Percentiles rank a stretch among this genome's conserved stretches.
Conservation (phyloP, 768 basidiomycete genomes). For the Solioccasus polychromus region DNA sequence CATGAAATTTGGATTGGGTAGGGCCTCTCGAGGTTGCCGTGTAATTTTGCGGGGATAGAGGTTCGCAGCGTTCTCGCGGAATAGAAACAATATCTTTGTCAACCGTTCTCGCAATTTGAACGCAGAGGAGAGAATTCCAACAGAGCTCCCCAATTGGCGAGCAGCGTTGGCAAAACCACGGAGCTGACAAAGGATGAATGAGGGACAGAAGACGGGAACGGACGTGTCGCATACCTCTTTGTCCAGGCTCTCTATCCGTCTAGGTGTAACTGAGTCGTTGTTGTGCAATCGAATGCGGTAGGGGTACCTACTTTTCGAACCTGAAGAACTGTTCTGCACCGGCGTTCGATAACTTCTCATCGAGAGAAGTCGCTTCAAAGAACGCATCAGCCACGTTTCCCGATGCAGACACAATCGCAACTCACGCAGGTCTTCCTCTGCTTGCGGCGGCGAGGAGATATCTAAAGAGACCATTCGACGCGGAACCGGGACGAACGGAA, state of each 20-base stretch:
- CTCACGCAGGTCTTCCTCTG: conserved; percentile 46
- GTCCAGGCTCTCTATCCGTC: conserved; percentile 47
- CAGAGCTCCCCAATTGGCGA: conserved; percentile 53
- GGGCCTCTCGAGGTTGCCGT: conserved; percentile 37
- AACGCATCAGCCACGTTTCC: conserved; percentile 7
- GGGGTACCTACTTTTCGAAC: conserved; percentile 42
- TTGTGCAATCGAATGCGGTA: neutral
- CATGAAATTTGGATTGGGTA: conserved; percentile 37
- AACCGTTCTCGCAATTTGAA: conserved; percentile 51
- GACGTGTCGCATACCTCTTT: conserved; percentile 36
- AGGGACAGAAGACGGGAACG: conserved; percentile 5
- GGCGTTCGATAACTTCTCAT: conserved; percentile 49
- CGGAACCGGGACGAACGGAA: neutral
- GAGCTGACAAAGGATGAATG: conserved; percentile 32
- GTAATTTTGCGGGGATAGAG: conserved; percentile 50
- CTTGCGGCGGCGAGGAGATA: conserved; percentile 33
- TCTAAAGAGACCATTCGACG: conserved; percentile 14
- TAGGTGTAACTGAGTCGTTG: conserved; percentile 18
- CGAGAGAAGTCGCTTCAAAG: conserved; percentile 38
- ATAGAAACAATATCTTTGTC: conserved; percentile 47
- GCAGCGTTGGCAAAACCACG: conserved; percentile 55
- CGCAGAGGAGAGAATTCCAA: conserved; percentile 54
- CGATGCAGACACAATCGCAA: neutral
- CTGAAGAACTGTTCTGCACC: conserved; percentile 48
- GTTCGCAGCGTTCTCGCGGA: conserved; percentile 55